Percentiles rank a stretch among this genome's conserved stretches.
Conservation (phyloP, 768 basidiomycete genomes). For the Pisolithus marmoratus region DNA sequence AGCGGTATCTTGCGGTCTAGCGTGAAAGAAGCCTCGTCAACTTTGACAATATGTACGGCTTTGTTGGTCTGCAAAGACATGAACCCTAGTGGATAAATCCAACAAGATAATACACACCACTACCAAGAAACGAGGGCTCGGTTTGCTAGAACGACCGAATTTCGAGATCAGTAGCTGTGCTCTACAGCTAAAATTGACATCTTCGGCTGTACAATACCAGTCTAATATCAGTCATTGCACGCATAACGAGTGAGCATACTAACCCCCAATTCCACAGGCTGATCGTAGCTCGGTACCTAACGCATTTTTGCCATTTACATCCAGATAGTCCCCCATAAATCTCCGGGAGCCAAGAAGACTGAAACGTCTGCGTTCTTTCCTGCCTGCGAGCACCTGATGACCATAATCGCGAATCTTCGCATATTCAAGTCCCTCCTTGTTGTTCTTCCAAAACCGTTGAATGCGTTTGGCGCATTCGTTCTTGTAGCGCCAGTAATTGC, state of each 20-base stretch:
- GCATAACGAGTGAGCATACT: constrained; percentile 19
- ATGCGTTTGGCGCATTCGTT: constrained; percentile 93
- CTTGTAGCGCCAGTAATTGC: constrained; percentile 94
- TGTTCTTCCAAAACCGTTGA: constrained; percentile 98
- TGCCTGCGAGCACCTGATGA: constrained; percentile 81
- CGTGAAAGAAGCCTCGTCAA: constrained; percentile 50
- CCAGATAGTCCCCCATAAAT: constrained; percentile 95
- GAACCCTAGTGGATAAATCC: neutral
- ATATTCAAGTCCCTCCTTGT: constrained; percentile 89
- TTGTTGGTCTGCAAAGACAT: constrained; percentile 37
- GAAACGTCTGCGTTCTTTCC: constrained; percentile 92
- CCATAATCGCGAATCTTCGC: constrained; percentile 91
- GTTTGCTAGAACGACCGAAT: constrained; percentile 81
- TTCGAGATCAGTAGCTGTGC: constrained; percentile 84
- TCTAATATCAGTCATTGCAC: constrained; percentile 1
- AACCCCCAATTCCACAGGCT: constrained; percentile 71
- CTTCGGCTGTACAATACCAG: constrained; percentile 45
- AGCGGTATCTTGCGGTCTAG: constrained; percentile 88
- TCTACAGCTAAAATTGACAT: constrained; percentile 78
- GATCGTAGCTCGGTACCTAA: constrained; percentile 70
- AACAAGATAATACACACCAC: constrained; percentile 53
- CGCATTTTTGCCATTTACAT: constrained; percentile 75
- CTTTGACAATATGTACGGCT: constrained; percentile 76
- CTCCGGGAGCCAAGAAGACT: constrained; percentile 91
- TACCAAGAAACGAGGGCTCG: constrained; percentile 83